phyloP scores from a whole-genome alignment of 164 flowering plant genomes.

The Vitis amurensis region DNA sequence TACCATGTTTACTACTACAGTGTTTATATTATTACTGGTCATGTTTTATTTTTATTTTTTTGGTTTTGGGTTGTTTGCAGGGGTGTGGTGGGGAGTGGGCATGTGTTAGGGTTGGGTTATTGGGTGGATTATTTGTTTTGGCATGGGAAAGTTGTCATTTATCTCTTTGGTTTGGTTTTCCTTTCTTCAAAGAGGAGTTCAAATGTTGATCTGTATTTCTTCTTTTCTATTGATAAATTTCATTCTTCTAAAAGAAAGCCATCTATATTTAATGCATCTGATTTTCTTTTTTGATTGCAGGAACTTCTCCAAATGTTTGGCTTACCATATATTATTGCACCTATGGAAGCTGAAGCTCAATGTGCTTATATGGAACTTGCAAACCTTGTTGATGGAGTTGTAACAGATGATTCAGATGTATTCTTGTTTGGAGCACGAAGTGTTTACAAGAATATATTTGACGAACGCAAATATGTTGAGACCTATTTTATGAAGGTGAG shows the following conservation, averaged over 20 bases:
- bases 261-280: slow-evolving; percentile 1
- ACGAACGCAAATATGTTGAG: slow-evolving; percentile 96
- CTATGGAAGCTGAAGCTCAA: slow-evolving; percentile 99
- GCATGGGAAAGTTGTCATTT: neutral
- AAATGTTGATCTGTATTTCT: too few species aligned
- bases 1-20: too few species aligned
- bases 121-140: neutral
- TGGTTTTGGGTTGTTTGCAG: neutral
- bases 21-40: too few species aligned
- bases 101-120: too few species aligned
- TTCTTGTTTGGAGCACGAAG: slow-evolving; percentile 91
- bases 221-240: neutral
- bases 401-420: slow-evolving; percentile 98
- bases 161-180: too few species aligned
- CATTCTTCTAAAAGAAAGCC: neutral
- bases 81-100: too few species aligned
- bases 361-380: slow-evolving; percentile 88
- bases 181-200: too few species aligned
- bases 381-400: slow-evolving; percentile 93
- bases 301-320: slow-evolving; percentile 98
- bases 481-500: slow-evolving; percentile 94
- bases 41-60: neutral
- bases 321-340: slow-evolving; percentile 92
- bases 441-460: slow-evolving; percentile 95
- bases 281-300: slow-evolving; percentile 29